Conservation (phyloP, 257 asterid genomes). For the Eustoma russellianum region DNA sequence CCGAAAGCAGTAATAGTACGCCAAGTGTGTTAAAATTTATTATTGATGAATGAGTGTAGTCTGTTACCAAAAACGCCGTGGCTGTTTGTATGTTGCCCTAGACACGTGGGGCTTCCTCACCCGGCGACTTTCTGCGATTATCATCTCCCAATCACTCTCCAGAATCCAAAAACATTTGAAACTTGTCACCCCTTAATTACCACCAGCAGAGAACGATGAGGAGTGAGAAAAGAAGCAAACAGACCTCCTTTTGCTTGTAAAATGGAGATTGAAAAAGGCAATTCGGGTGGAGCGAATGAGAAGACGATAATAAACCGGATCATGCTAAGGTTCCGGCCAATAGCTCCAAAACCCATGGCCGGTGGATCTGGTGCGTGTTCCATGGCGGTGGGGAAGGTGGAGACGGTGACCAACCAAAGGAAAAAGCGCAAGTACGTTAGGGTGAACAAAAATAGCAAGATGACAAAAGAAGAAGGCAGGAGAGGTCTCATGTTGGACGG, state of each 20-base stretch:
- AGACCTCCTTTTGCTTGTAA: no score
- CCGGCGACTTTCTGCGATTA: constrained; percentile 7
- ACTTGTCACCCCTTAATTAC: no score
- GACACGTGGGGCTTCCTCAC: constrained; percentile 27
- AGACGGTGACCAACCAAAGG: constrained; percentile 6
- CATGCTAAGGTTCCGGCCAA: constrained; percentile 36
- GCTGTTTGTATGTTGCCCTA: constrained; percentile 21
- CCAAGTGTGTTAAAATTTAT: no score
- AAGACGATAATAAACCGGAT: constrained; percentile 20
- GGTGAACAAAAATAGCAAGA: constrained; percentile 22
- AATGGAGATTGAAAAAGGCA: constrained; percentile 16
- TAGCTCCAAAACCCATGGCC: constrained; percentile 36
- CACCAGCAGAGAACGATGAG: neutral
- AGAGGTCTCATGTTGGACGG: constrained; percentile 10
- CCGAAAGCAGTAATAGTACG: no score
- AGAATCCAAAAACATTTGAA: neutral
- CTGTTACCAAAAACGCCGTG: neutral
- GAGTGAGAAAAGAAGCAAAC: neutral
- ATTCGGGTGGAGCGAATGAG: constrained; percentile 12
- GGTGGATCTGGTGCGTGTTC: constrained; percentile 16
- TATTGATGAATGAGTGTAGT: no score
- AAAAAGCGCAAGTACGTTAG: constrained; percentile 43
- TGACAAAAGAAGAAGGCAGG: constrained; percentile 8
- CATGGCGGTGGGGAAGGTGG: neutral
- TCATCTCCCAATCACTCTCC: constrained; percentile 8